phyloP scores from a whole-genome alignment of 2,329 filamentous ascomycete species.

The Exophiala bonariae region DNA sequence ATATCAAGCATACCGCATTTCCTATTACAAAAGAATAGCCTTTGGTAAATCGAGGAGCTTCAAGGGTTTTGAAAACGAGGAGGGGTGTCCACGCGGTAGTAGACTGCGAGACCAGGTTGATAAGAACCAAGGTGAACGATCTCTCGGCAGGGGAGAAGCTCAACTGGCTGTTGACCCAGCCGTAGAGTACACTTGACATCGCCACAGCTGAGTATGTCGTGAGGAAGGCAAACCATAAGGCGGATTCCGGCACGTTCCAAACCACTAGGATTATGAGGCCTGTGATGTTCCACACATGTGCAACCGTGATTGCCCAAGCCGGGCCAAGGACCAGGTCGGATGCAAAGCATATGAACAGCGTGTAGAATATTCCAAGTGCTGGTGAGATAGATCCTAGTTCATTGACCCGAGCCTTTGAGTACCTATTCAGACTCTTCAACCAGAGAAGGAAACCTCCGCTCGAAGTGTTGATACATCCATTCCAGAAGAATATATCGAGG shows the following conservation, averaged over 20 bases:
- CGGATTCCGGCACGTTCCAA: constrained; percentile 31
- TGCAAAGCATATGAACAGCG: constrained; percentile 16
- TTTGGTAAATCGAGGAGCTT: constrained; percentile 45
- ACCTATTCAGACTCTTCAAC: constrained; percentile 42
- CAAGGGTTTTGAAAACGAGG: constrained; percentile 50
- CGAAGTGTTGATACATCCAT: constrained; percentile 37
- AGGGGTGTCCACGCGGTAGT: constrained; percentile 59
- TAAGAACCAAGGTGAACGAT: constrained; percentile 51
- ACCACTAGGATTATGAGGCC: constrained; percentile 28
- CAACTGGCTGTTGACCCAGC: constrained; percentile 50
- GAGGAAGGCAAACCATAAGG: constrained; percentile 21
- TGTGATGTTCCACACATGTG: constrained; percentile 42
- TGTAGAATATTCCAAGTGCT: constrained; percentile 42
- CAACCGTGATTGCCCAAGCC: constrained; percentile 41
- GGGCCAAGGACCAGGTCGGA: constrained; percentile 12
- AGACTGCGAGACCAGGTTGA: constrained; percentile 56
- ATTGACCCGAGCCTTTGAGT: constrained; percentile 44
- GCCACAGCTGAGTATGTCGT: constrained; percentile 13
- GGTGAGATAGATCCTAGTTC: constrained; percentile 48
- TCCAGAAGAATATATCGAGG: constrained; percentile 40
- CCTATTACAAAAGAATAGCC: constrained; percentile 45
- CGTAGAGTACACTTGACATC: constrained; percentile 16
- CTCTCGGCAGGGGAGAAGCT: constrained; percentile 49
- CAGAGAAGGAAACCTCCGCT: constrained; percentile 46
- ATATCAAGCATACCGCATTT: constrained; percentile 39